Evolutionary conservation across 345 rosid species (phyloP).

Genomic region (Atalantia buxifolia): DNA sequence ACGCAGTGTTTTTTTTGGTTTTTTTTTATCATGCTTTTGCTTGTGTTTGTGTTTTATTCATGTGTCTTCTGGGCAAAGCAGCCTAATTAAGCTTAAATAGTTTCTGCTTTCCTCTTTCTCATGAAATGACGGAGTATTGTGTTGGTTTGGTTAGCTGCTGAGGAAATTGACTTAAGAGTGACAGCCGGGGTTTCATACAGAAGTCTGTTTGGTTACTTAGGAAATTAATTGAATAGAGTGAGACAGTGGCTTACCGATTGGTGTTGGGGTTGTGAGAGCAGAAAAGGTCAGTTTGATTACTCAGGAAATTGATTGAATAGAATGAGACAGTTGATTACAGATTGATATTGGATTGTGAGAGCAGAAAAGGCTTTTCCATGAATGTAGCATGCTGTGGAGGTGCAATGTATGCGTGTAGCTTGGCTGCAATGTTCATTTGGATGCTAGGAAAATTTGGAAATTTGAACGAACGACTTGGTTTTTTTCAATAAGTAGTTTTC

Average conservation of each 20-base stretch:
- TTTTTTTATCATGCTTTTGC: background rate
- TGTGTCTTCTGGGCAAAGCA: background rate
- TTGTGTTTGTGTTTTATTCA: background rate
- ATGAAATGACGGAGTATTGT: background rate
- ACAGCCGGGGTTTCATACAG: background rate
- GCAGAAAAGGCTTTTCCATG: background rate
- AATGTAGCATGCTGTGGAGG: background rate
- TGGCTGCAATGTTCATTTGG: background rate
- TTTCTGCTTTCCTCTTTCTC: background rate
- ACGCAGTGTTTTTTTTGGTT: background rate
- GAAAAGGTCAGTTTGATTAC: background rate
- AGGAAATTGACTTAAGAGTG: background rate
- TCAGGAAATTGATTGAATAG: background rate
- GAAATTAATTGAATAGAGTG: background rate
- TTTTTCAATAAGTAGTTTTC: no score
- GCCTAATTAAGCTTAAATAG: background rate
- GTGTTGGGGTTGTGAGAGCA: background rate
- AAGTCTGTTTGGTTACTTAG: background rate
- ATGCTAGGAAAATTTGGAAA: background rate
- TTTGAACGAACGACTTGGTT: background rate
- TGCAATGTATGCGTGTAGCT: background rate
- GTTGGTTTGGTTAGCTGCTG: background rate
- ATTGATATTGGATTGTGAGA: background rate
- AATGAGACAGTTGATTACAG: background rate
- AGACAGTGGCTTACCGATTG: background rate